A percentile compares a stretch with the other conserved stretches of the same genome.
Evolutionary conservation across 257 asterid genomes (phyloP).

Genomic region (Ehretia macrophylla): DNA sequence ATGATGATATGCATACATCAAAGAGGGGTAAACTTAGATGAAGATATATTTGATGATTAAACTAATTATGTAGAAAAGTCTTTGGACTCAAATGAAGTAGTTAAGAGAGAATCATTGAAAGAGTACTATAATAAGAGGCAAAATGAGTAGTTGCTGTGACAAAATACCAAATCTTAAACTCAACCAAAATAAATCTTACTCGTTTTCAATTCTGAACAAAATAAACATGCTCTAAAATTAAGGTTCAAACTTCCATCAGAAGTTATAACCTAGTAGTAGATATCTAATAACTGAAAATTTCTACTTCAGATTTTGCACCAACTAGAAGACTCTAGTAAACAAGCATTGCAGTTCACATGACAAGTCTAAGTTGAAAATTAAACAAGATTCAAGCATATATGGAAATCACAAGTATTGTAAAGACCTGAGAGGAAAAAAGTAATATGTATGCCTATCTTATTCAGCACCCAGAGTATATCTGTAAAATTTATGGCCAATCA

Average conservation of each 20-base stretch:
- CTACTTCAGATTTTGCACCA: not conserved
- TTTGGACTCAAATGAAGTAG: too few relatives aligned
- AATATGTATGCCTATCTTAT: not conserved
- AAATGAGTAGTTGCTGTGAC: too few relatives aligned
- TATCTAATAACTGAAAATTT: too few relatives aligned
- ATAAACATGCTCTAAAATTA: not conserved
- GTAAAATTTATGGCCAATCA: conserved; percentile 5
- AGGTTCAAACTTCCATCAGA: not conserved
- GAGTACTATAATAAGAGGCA: too few relatives aligned
- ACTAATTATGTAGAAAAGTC: too few relatives aligned
- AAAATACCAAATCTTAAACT: too few relatives aligned
- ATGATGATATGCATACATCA: too few relatives aligned
- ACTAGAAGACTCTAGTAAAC: not conserved
- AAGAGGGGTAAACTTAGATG: too few relatives aligned
- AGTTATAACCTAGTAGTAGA: not conserved
- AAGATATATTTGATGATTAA: too few relatives aligned
- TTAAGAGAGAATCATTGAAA: too few relatives aligned
- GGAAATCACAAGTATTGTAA: not conserved
- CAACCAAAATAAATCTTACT: too few relatives aligned
- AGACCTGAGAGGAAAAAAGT: too few relatives aligned
- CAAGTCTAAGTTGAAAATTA: not conserved
- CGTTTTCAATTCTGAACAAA: not conserved
- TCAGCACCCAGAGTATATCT: not conserved
- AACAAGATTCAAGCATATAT: not conserved
- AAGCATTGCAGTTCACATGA: not conserved